phyloP scores from a whole-genome alignment of 225 moss, liverwort and hornwort species.

The Marchantia polymorpha region DNA sequence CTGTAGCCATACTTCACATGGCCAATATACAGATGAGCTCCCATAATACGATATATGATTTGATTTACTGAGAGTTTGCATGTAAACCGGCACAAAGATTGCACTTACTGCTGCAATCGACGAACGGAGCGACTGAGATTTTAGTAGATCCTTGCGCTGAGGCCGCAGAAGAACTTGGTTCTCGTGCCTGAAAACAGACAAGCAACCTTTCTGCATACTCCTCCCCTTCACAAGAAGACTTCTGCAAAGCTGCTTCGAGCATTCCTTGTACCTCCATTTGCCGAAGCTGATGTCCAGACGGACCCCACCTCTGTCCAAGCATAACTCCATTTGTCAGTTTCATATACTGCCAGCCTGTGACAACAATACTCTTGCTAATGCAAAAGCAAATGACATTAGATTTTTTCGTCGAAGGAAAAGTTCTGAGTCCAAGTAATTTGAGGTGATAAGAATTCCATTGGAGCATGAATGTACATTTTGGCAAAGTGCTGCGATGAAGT shows the following conservation, averaged over 20 bases:
- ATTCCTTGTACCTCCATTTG: constrained; percentile 89
- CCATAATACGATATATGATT: neutral
- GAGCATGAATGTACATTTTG: constrained; percentile 52
- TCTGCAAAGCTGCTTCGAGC: constrained; percentile 78
- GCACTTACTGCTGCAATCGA: constrained; percentile 72
- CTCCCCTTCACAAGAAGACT: constrained; percentile 94
- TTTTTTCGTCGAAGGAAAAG: neutral
- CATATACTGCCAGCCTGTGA: neutral
- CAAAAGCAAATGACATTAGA: neutral
- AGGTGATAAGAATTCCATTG: neutral
- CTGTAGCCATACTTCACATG: neutral
- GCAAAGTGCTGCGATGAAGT: constrained; percentile 75
- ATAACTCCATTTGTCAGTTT: neutral
- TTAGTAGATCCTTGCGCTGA: constrained; percentile 38
- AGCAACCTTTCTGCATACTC: constrained; percentile 81
- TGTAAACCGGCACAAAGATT: neutral
- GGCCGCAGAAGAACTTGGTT: constrained; percentile 35
- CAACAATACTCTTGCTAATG: neutral
- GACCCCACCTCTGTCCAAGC: constrained; percentile 67
- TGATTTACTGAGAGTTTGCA: neutral
- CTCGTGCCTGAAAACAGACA: constrained; percentile 43
- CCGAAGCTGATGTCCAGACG: constrained; percentile 66
- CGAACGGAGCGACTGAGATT: constrained; percentile 47
- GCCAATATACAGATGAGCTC: neutral
- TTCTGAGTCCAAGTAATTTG: neutral